Evolutionary conservation across 164 flowering plant genomes (phyloP).

Genomic region (Malania oleifera): DNA sequence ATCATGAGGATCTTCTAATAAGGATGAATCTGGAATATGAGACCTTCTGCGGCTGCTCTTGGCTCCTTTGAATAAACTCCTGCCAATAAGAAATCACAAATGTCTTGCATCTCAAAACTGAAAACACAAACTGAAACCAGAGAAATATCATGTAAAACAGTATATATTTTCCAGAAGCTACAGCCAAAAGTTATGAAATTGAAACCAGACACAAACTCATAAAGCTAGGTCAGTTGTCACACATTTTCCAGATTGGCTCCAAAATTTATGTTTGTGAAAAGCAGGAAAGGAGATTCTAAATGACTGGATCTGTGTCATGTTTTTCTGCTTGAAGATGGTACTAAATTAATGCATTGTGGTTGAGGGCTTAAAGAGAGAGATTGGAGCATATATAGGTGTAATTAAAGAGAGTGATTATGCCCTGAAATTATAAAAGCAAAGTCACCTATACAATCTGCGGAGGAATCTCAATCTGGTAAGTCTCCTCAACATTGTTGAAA

Average conservation of each 20-base stretch:
- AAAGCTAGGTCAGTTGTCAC: background rate
- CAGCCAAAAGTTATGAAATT: too few species aligned
- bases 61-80: constrained; percentile 21
- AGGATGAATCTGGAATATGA: constrained; percentile 23
- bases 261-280: background rate
- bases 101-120: background rate
- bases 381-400: background rate
- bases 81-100: constrained; percentile 16
- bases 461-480: constrained; percentile 27
- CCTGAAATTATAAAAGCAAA: background rate
- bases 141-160: too few species aligned
- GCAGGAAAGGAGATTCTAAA: background rate
- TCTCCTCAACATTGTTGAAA: constrained; percentile 38
- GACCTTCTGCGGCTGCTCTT: constrained; percentile 21
- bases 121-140: background rate
- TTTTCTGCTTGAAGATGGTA: too few species aligned
- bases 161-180: too few species aligned
- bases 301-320: too few species aligned
- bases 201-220: background rate
- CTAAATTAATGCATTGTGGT: too few species aligned
- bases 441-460: constrained; percentile 44
- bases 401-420: background rate
- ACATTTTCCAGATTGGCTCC: background rate
- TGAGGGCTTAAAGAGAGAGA: too few species aligned
- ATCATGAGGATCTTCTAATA: constrained; percentile 19